Conservation (phyloP, 768 basidiomycete genomes). For the Collybia sp. region DNA sequence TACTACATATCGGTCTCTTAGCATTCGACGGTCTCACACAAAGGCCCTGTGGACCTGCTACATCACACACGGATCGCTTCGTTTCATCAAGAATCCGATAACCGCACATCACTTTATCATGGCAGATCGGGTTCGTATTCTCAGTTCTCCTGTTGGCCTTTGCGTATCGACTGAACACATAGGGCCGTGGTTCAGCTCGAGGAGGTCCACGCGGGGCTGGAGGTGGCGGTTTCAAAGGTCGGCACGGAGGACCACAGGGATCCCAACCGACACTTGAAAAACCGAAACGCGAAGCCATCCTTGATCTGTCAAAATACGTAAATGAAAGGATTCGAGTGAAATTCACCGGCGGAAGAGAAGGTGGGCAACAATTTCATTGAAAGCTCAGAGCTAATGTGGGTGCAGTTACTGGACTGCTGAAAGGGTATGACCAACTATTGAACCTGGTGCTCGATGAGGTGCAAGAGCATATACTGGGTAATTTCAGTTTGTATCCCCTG, state of each 20-base stretch:
- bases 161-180: constrained; percentile 30
- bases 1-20: not conserved
- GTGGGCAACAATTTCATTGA: constrained; percentile 28
- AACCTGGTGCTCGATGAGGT: constrained; percentile 98
- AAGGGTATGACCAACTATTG: constrained; percentile 94
- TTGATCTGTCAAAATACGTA: constrained; percentile 92
- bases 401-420: constrained; percentile 84
- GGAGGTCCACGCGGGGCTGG: constrained; percentile 39
- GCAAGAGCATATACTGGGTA: constrained; percentile 75
- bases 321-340: constrained; percentile 92
- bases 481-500: constrained; percentile 14
- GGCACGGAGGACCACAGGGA: constrained; percentile 45
- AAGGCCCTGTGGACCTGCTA: not conserved
- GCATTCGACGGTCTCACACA: not conserved
- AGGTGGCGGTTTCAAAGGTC: constrained; percentile 38
- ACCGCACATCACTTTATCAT: constrained; percentile 25
- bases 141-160: constrained; percentile 12
- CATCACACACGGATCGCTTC: not conserved
- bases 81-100: constrained; percentile 7
- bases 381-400: constrained; percentile 4
- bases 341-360: constrained; percentile 97
- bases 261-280: constrained; percentile 56
- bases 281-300: constrained; percentile 89
- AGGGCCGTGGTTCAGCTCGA: constrained; percentile 57
- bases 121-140: constrained; percentile 57